A percentile compares a stretch with the other conserved stretches of the same genome.
Conservation (phyloP, 768 basidiomycete species). For the Porpolomopsis calyptriformis region DNA sequence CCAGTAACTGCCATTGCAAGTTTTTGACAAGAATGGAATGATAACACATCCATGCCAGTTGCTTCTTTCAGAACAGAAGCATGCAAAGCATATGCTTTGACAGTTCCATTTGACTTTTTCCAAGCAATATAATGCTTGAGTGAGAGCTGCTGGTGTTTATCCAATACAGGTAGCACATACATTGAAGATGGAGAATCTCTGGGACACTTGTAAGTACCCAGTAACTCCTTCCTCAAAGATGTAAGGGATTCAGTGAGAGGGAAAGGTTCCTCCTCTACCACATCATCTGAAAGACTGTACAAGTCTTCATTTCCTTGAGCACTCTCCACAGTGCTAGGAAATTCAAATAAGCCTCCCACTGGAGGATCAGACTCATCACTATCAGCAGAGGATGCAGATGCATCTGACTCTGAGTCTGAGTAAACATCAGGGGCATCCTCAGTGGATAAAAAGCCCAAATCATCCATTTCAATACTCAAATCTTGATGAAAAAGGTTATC, state of each 20-base stretch:
- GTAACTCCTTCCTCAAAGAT: background rate
- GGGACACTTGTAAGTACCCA: background rate
- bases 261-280: background rate
- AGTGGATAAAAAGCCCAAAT: background rate
- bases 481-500: background rate
- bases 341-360: background rate
- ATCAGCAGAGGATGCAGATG: background rate
- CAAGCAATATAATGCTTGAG: conserved; percentile 16
- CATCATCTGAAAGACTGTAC: background rate
- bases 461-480: background rate
- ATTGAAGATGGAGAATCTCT: background rate
- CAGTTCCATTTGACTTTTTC: conserved; percentile 15
- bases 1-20: conserved; percentile 12
- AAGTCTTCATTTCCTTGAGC: background rate
- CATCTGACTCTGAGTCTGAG: background rate
- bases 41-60: conserved; percentile 13
- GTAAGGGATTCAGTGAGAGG: background rate
- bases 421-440: background rate
- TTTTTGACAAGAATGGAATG: conserved; percentile 10
- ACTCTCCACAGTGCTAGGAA: background rate
- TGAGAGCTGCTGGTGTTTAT: conserved; percentile 7
- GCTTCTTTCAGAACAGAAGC: conserved; percentile 11
- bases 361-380: too few species aligned
- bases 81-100: conserved; percentile 15
- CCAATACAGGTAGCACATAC: background rate